Evolutionary conservation across 2,329 filamentous ascomycete genomes (phyloP).

Genomic region (Conoideocrella luteorostrata): DNA sequence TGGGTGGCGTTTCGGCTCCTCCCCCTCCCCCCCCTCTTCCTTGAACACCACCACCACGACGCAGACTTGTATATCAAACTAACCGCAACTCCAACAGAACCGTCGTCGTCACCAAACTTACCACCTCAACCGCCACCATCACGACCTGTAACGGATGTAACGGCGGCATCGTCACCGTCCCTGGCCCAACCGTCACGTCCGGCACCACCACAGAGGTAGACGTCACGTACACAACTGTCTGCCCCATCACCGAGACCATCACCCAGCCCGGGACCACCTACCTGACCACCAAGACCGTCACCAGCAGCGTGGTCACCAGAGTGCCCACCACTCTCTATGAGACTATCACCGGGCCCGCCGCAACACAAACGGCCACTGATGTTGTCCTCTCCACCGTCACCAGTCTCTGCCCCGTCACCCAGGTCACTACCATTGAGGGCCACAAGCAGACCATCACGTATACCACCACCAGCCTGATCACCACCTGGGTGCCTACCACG

Average conservation of each 20-base stretch:
- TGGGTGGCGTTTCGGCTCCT: not conserved
- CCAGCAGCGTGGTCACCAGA: constrained; percentile 21
- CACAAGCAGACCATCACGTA: constrained; percentile 13
- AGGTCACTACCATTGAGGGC: constrained; percentile 13
- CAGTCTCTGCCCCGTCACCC: constrained; percentile 34
- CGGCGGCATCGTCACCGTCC: constrained; percentile 29
- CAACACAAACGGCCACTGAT: constrained; percentile 23
- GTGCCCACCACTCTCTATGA: constrained; percentile 23
- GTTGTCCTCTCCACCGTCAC: constrained; percentile 34
- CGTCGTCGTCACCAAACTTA: constrained; percentile 33
- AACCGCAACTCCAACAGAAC: constrained; percentile 22
- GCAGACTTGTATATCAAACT: not conserved
- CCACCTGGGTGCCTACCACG: constrained; percentile 22
- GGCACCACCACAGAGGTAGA: constrained; percentile 27
- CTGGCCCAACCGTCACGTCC: constrained; percentile 25
- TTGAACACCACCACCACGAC: too few species aligned
- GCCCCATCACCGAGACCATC: constrained; percentile 28
- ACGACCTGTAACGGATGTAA: constrained; percentile 32
- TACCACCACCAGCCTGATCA: constrained; percentile 17
- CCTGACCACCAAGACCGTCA: constrained; percentile 18
- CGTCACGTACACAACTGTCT: constrained; percentile 33
- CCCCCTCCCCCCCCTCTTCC: too few species aligned
- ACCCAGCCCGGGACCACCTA: constrained; percentile 28
- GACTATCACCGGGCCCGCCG: constrained; percentile 22
- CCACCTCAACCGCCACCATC: constrained; percentile 37